Evolutionary conservation across 2,329 filamentous ascomycete species (phyloP), one percentile per base, ranked within the genome.

Genomic region (Fusarium napiforme): DNA sequence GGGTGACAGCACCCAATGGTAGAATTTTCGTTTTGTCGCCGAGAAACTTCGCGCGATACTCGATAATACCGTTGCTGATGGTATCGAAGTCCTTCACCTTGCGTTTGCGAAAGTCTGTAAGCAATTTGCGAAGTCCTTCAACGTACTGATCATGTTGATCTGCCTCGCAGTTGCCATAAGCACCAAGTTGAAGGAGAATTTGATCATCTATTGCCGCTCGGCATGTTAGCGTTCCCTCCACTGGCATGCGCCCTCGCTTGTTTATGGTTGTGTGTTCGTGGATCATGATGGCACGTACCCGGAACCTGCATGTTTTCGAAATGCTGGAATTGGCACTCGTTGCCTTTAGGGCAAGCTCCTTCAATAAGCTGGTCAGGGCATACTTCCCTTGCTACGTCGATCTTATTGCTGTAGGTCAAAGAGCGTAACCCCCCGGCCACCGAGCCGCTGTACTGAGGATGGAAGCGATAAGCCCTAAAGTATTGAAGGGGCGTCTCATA

Each of bases 401-500:
- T 97, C 76, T 91, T 92, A 83, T 97, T 93, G 84, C 94, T 98
- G 84, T 96, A 98, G 47, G 95, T 98, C 85, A 97, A 87, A 73
- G 96, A 98, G 79, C 93, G 92, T 79, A 95, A 92, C 47, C 96
- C 96, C 71, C 92, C 92, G 63, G 89, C 81, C 64, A 97, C 91
- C 64, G 89, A 85, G 56, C 92, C 82, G 73, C 87, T 85, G 83
- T 91, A 98, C 58, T 89, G 86, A 37, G 94, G 93, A 80, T 98
- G 95, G 80, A 96, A 98, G 76, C 96, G 94, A 83, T 93, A 99
- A 42, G 93, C 92, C 81, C 91, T 94, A 82, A 98, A 98, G 76
- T 89, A 89, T 75, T 89, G 90, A 69, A 99, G 86, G 37, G 95
- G 93, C 79, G 94, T 97, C 79, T 93, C 87, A 83, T 99, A 99